phyloP scores from a whole-genome alignment of 2,329 filamentous ascomycete species.

The Sporothrix pallida region DNA sequence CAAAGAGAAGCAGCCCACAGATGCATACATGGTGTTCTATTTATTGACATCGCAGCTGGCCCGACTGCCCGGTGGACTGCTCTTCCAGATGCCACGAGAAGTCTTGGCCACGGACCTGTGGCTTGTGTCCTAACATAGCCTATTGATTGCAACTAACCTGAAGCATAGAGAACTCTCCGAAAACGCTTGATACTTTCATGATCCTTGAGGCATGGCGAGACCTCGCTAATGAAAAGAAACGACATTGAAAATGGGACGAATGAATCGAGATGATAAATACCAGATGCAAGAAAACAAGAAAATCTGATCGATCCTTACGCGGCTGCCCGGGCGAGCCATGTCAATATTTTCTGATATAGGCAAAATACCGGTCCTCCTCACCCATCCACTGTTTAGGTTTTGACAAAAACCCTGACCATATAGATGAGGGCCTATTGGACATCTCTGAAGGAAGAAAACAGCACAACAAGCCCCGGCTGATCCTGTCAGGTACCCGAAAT shows the following conservation, averaged over 20 bases:
- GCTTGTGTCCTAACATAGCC: too few relatives aligned
- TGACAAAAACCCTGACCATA: neutral
- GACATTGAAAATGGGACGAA: neutral
- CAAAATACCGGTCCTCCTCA: neutral
- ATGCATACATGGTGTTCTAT: neutral
- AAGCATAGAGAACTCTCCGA: neutral
- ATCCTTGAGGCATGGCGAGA: too few relatives aligned
- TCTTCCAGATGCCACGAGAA: neutral
- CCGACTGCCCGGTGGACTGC: neutral
- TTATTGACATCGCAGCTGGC: neutral
- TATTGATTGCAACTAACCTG: neutral
- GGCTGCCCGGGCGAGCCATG: neutral
- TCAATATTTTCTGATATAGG: neutral
- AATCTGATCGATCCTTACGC: neutral
- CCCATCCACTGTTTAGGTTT: neutral
- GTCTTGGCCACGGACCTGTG: neutral
- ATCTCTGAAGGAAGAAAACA: neutral
- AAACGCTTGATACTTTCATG: too few relatives aligned
- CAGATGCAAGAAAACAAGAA: neutral
- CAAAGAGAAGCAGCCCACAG: neutral
- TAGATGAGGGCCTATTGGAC: neutral
- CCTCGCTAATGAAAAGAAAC: too few relatives aligned
- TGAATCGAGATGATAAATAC: neutral
- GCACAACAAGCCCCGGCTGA: neutral
- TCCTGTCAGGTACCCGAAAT: slow-evolving; percentile 27